These are phyloP conservation scores for Russula foetens DNA, from an alignment of 768 basidiomycete genomes.

Conservation along the genomic window DNA sequence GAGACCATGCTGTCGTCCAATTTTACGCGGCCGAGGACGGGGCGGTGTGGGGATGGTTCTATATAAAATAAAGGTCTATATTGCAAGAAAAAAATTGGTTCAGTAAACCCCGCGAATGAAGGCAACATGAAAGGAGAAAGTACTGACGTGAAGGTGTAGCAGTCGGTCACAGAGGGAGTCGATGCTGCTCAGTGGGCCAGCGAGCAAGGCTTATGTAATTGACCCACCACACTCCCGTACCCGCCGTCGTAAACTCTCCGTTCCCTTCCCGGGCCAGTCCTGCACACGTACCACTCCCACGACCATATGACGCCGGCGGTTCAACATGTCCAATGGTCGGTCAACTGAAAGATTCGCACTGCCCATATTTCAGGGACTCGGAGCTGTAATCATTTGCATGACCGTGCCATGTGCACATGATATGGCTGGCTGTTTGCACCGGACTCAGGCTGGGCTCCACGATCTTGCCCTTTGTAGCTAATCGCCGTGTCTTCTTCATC, in stretches of 20 bases:
- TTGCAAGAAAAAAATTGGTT: neutral
- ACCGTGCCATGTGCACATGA: no score
- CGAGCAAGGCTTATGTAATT: conserved; percentile 16
- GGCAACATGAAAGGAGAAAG: neutral
- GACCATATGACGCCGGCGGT: no score
- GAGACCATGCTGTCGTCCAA: conserved; percentile 15
- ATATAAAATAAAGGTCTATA: neutral
- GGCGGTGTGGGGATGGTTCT: conserved; percentile 1
- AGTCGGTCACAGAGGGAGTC: conserved; percentile 13
- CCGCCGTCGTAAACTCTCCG: no score
- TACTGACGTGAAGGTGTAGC: conserved; percentile 2
- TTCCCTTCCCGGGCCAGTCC: no score
- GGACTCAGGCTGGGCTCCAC: no score
- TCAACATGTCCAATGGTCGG: no score
- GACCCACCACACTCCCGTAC: no score
- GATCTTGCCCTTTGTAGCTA: neutral
- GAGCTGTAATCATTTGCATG: no score
- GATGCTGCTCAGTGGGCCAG: conserved; percentile 11
- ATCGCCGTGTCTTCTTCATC: neutral
- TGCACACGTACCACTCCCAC: no score
- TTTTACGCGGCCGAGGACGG: conserved; percentile 15
- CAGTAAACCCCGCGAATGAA: neutral
- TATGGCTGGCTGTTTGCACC: neutral
- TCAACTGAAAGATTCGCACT: no score
- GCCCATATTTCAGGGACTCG: no score